Percentiles rank a stretch among this genome's conserved stretches.
phyloP scores from a whole-genome alignment of 2,329 filamentous ascomycete species.

The Aureobasidium sp. region DNA sequence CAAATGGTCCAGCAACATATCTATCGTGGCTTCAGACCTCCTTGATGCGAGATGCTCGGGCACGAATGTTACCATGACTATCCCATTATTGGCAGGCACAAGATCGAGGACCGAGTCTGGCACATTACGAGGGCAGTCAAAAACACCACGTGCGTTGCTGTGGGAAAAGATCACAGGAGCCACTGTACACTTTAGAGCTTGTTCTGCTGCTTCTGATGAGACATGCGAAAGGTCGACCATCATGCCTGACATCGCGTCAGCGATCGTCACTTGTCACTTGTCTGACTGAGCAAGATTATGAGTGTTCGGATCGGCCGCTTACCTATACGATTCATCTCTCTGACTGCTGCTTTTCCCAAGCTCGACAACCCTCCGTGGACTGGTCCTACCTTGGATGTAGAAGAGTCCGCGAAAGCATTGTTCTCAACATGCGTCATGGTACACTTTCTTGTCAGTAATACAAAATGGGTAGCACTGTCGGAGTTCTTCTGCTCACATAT shows the following conservation, averaged over 20 bases:
- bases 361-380: constrained; percentile 19
- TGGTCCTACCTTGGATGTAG: constrained; percentile 17
- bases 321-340: constrained; percentile 34
- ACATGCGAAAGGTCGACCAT: constrained; percentile 21
- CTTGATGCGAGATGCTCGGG: constrained; percentile 25
- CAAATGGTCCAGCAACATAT: constrained; percentile 31
- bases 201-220: constrained; percentile 17
- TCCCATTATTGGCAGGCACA: constrained; percentile 32
- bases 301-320: background rate
- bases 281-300: background rate
- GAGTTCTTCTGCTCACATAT: constrained; percentile 27
- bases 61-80: constrained; percentile 37
- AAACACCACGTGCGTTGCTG: constrained; percentile 22
- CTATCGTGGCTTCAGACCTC: constrained; percentile 27
- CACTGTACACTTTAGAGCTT: constrained; percentile 21
- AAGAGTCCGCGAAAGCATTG: constrained; percentile 20
- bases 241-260: constrained; percentile 15
- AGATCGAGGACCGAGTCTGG: constrained; percentile 35
- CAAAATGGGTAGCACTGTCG: background rate
- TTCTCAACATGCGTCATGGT: constrained; percentile 21
- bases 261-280: background rate
- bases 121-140: constrained; percentile 33
- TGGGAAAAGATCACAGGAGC: constrained; percentile 16
- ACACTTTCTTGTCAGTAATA: constrained; percentile 8
- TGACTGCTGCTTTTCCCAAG: constrained; percentile 25